phyloP scores from a whole-genome alignment of 177 flowering plant species.

The Telopea speciosissima region DNA sequence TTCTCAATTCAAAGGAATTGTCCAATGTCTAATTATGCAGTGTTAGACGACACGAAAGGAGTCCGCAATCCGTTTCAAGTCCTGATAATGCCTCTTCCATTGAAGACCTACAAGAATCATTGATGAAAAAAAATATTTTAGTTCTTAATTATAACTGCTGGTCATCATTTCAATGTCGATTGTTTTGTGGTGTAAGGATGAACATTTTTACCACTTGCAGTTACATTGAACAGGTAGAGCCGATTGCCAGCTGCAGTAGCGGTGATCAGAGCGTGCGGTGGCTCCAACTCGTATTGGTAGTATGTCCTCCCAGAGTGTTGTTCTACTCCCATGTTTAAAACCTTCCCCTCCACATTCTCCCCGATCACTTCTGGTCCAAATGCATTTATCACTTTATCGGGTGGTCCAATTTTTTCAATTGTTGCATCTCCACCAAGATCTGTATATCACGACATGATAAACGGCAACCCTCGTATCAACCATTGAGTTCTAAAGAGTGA shows the following conservation, averaged over 20 bases:
- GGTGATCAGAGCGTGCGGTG: slow-evolving; percentile 81
- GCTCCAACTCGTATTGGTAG: slow-evolving; percentile 86
- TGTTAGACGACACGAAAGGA: slow-evolving; percentile 70
- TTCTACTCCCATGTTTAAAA: slow-evolving; percentile 50
- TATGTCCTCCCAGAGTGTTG: slow-evolving; percentile 75
- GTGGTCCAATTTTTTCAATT: slow-evolving; percentile 74
- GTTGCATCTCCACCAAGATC: slow-evolving; percentile 66
- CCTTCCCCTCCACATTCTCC: slow-evolving; percentile 94
- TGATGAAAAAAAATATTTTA: background rate
- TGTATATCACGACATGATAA: slow-evolving; percentile 17
- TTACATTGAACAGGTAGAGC: slow-evolving; percentile 70
- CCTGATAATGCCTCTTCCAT: slow-evolving; percentile 86
- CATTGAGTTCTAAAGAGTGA: background rate
- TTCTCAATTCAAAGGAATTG: background rate
- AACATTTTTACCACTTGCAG: slow-evolving; percentile 53
- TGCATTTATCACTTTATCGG: slow-evolving; percentile 87
- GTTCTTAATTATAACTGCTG: background rate
- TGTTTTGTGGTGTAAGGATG: background rate
- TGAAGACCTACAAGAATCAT: slow-evolving; percentile 64
- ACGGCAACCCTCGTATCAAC: background rate
- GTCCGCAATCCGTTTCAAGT: slow-evolving; percentile 65
- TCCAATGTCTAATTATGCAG: background rate
- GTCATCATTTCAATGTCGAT: background rate
- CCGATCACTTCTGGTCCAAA: slow-evolving; percentile 97
- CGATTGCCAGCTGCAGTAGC: slow-evolving; percentile 99